Percentiles rank a stretch among this genome's conserved stretches.
Conservation (phyloP, 176 grass and related monocot genomes). For the Pontederia paniculata region DNA sequence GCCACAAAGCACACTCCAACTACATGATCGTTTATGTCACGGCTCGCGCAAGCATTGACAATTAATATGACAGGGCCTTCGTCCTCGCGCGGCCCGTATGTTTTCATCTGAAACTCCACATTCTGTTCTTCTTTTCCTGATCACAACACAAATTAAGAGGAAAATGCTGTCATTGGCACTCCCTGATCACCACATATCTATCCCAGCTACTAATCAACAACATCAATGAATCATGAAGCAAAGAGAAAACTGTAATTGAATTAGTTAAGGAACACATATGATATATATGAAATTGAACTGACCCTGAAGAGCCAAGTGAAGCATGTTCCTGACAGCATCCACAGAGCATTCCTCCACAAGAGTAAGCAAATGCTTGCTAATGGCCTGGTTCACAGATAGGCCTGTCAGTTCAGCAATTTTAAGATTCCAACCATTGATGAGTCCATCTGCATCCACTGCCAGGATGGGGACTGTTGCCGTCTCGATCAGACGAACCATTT, state of each 20-base stretch:
- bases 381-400: conserved; percentile 61
- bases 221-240: too few relatives aligned
- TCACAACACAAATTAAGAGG: conserved; percentile 12
- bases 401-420: conserved; percentile 71
- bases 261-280: not conserved
- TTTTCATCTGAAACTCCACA: conserved; percentile 83
- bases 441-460: conserved; percentile 70
- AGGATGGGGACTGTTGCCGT: conserved; percentile 87
- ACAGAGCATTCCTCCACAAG: conserved; percentile 66
- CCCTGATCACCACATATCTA: not conserved
- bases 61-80: conserved; percentile 60
- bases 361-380: conserved; percentile 74
- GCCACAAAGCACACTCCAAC: conserved; percentile 93
- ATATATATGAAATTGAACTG: conserved; percentile 13
- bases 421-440: conserved; percentile 92
- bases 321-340: conserved; percentile 59
- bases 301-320: conserved; percentile 78
- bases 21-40: conserved; percentile 58
- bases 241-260: not conserved
- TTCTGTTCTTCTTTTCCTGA: conserved; percentile 81
- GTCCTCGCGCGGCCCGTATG: conserved; percentile 43
- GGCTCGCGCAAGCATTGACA: conserved; percentile 83
- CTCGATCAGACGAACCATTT: conserved; percentile 96
- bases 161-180: conserved; percentile 10
- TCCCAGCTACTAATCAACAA: not conserved